Percentiles rank a stretch among this genome's conserved stretches.
phyloP scores from a whole-genome alignment of 805 yeast genomes.

The Barnettozyma pratensis region DNA sequence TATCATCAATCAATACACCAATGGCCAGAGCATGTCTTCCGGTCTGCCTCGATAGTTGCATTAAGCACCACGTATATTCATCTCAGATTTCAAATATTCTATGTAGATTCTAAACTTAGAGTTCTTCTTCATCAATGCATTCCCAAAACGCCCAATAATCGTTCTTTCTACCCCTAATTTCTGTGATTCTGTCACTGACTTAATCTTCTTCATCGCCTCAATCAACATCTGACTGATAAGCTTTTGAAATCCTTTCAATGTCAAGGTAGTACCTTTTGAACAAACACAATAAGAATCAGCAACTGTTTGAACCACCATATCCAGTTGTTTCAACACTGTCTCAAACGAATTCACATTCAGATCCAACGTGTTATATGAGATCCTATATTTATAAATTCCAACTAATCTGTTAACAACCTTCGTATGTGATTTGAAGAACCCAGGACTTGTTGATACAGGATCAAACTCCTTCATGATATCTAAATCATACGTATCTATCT shows the following conservation, averaged over 20 bases:
- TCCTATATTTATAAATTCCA: conserved; percentile 27
- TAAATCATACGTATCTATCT: conserved; percentile 29
- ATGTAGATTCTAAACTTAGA: no score
- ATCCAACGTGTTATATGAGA: conserved; percentile 28
- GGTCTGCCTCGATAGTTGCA: no score
- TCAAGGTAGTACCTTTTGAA: conserved; percentile 2
- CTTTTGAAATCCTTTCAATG: conserved; percentile 2
- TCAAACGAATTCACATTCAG: conserved; percentile 15
- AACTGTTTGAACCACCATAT: conserved; percentile 12
- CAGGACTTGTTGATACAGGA: conserved; percentile 12
- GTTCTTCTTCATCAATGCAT: no score
- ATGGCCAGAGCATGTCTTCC: no score
- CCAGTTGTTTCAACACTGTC: conserved; percentile 20
- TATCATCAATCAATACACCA: no score
- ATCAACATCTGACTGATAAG: conserved; percentile 6
- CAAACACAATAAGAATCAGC: conserved; percentile 16
- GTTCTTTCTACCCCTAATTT: no score
- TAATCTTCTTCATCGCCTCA: background rate
- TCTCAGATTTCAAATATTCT: no score
- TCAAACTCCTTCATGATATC: conserved; percentile 32
- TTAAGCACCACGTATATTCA: no score
- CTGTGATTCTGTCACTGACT: background rate
- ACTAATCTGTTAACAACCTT: conserved; percentile 9
- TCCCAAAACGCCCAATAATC: no score
- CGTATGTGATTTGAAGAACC: conserved; percentile 10